Conservation (phyloP, 768 basidiomycete species). For the Boletellus ananas region DNA sequence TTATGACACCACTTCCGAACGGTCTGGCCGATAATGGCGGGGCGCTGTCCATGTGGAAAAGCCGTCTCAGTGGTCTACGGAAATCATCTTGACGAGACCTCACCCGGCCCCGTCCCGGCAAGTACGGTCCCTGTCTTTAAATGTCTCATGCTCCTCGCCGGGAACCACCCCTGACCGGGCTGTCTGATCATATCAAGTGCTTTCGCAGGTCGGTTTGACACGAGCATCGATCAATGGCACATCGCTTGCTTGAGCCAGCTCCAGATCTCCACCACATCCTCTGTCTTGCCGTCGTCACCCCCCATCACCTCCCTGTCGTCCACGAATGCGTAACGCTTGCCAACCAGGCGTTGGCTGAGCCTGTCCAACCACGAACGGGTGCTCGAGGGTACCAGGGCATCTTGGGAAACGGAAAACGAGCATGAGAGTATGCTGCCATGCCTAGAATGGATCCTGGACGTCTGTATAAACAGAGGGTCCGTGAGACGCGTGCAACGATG, state of each 20-base stretch:
- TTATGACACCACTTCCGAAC: constrained; percentile 35
- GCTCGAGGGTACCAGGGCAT: not conserved
- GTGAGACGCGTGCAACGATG: not conserved
- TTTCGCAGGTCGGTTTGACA: too few species aligned
- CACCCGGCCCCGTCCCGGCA: constrained; percentile 37
- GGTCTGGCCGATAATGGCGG: constrained; percentile 35
- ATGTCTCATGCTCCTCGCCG: too few species aligned
- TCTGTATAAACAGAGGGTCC: not conserved
- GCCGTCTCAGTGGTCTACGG: constrained; percentile 32
- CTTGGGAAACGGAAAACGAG: constrained; percentile 29
- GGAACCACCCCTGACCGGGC: too few species aligned
- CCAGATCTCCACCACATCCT: constrained; percentile 24
- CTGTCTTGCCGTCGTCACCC: not conserved
- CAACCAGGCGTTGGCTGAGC: constrained; percentile 28
- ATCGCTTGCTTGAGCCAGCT: constrained; percentile 19
- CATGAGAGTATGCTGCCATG: constrained; percentile 63
- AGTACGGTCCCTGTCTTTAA: too few species aligned
- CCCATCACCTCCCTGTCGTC: constrained; percentile 20
- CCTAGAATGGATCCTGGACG: constrained; percentile 55
- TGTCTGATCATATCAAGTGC: too few species aligned
- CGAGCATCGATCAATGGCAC: constrained; percentile 2
- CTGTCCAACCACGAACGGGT: constrained; percentile 14
- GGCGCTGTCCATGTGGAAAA: constrained; percentile 30
- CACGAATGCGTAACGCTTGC: constrained; percentile 39
- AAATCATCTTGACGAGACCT: constrained; percentile 43